These are phyloP conservation scores for Calonectria hongkongensis DNA, from an alignment of 2,329 filamentous ascomycete species.

Conservation along the genomic window DNA sequence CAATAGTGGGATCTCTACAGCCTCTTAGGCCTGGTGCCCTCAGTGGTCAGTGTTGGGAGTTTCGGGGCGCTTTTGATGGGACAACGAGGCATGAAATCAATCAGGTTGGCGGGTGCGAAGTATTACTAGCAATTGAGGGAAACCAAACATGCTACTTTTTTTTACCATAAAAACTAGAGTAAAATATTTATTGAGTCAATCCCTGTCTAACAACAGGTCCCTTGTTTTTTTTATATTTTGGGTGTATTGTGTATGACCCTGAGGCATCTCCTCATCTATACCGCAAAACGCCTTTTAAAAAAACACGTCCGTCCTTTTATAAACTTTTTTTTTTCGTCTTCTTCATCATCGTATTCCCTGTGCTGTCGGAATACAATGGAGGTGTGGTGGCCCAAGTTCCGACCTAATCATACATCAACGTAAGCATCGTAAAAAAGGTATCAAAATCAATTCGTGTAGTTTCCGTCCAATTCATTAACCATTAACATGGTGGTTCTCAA, in stretches of 20 bases:
- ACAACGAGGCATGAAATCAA: conserved; percentile 14
- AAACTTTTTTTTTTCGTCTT: conserved; percentile 37
- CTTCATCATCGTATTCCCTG: conserved; percentile 29
- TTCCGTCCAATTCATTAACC: conserved; percentile 57
- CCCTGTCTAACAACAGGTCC: conserved; percentile 1
- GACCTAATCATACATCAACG: conserved; percentile 46
- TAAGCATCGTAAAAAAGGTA: conserved; percentile 51
- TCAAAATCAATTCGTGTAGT: conserved; percentile 50
- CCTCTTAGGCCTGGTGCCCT: conserved; percentile 4
- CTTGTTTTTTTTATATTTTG: background rate
- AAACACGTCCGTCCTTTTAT: conserved; percentile 24
- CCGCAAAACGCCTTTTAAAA: conserved; percentile 52
- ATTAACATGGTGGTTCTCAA: conserved; percentile 47
- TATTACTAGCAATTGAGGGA: conserved; percentile 18
- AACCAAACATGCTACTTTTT: conserved; percentile 32
- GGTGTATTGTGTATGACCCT: conserved; percentile 32
- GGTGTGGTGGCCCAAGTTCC: conserved; percentile 19
- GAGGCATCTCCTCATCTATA: conserved; percentile 52
- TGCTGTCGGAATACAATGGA: conserved; percentile 15
- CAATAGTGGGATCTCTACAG: conserved; percentile 57
- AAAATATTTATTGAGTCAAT: conserved; percentile 17
- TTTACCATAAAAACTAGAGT: conserved; percentile 21
- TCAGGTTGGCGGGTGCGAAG: background rate
- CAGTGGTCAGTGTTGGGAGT: background rate
- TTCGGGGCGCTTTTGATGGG: conserved; percentile 10